Evolutionary conservation across 2,329 filamentous ascomycete genomes (phyloP), one percentile per base, ranked within the genome.

Genomic region (Aspergillus felis): DNA sequence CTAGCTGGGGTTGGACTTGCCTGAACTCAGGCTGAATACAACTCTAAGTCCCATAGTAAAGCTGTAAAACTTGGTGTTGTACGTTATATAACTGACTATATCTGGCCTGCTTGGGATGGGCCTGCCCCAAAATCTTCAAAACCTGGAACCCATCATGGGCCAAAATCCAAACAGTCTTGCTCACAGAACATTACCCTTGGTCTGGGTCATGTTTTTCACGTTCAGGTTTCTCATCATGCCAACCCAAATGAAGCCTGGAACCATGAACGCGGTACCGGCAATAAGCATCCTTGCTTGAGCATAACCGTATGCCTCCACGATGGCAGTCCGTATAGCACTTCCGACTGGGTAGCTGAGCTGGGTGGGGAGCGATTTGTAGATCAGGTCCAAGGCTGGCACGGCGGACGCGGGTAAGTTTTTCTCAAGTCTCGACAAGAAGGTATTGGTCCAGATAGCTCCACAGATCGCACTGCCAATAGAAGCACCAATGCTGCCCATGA

Each of bases 261-360:
- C 59, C 57, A 60, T 61, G 48, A 61, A 59, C 3, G 27, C 44
- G 1, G 57, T 62, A 49, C 14, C 70, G 67, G 72, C 71, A 51
- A 71, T 71, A 49, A 76, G 61, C 71, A 77, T 69, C 4, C 62
- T 60, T 38, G 57, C 72, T 66, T 82, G 79, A 1, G 76, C 71
- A 38, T 75, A 75, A 1, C 73, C 78, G 54, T 81, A 82, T 0
- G 78, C 66, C 47, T 72, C 53, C 41, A 75, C 69, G 51, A 81
- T 80, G 2, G 70, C 79, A 25, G 70, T 54, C 17, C 79, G 69
- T 12, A 68, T 72, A 0, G 71, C 65, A 9, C 61, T 75, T 14
- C 77, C 74, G 3, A 77, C 58, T 0, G 67, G 57, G 56, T 79
- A 81, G 9, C 51, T 54, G 42, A 60, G 54, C 54, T 64, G 61